Evolutionary conservation across 2,329 filamentous ascomycete species (phyloP).

Genomic region (Cladosporium colombiae): DNA sequence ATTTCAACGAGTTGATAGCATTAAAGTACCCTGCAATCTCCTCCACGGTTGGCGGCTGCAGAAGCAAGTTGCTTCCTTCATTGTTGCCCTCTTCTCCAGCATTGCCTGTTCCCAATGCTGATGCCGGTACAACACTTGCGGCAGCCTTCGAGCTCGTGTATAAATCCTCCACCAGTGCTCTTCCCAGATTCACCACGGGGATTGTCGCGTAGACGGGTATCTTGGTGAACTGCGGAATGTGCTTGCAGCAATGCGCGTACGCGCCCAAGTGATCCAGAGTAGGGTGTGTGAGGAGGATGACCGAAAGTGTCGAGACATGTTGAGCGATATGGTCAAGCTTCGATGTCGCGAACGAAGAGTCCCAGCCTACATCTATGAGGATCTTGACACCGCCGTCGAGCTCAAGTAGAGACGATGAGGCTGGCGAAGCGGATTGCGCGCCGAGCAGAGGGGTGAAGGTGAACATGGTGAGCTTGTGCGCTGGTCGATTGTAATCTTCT

Average conservation of each 20-base stretch:
- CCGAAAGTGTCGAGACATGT: slow-evolving; percentile 86
- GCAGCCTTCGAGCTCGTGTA: slow-evolving; percentile 89
- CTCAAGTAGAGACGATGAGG: slow-evolving; percentile 93
- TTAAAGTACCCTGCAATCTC: slow-evolving; percentile 94
- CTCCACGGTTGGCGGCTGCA: slow-evolving; percentile 73
- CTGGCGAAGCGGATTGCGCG: slow-evolving; percentile 80
- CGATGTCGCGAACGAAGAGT: slow-evolving; percentile 80
- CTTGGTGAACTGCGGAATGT: slow-evolving; percentile 86
- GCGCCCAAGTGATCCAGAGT: slow-evolving; percentile 89
- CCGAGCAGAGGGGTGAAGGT: slow-evolving; percentile 91
- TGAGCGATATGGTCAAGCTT: slow-evolving; percentile 88
- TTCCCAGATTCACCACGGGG: slow-evolving; percentile 89
- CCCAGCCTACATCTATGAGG: slow-evolving; percentile 93
- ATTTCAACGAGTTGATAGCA: slow-evolving; percentile 87
- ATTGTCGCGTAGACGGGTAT: slow-evolving; percentile 94
- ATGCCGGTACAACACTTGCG: slow-evolving; percentile 75
- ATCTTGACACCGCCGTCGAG: slow-evolving; percentile 96
- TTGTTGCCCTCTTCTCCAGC: slow-evolving; percentile 32
- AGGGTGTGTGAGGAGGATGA: slow-evolving; percentile 92
- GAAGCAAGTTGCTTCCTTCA: slow-evolving; percentile 54
- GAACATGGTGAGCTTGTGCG: slow-evolving; percentile 69
- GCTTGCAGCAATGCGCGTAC: slow-evolving; percentile 95
- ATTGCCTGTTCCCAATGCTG: slow-evolving; percentile 61
- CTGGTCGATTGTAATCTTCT: neutral
- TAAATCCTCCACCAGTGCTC: slow-evolving; percentile 86